Base-by-base conservation (phyloP, 306 rosid species). In the Vicia faba region DNA sequence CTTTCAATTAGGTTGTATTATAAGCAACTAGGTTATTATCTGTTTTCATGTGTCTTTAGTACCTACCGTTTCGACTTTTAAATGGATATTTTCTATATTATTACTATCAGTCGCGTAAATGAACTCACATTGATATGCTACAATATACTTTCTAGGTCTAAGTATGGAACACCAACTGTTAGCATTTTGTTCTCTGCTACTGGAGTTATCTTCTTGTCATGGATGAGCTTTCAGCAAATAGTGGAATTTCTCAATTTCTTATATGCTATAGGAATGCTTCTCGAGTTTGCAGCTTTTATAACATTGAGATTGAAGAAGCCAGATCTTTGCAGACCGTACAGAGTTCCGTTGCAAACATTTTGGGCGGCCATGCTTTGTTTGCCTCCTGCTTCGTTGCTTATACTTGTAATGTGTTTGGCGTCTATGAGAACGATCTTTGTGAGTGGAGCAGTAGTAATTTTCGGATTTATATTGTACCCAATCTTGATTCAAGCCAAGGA, bases 161-260 rank as follows among this genome's bases (percentile, higher is more conserved):
- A 73, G 80, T 77, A 86, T 61, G 97, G 97, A 61, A 92, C 98
- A 0, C 96, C 96, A 7, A 89, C 98, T 2, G 20, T 86, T 31
- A 89, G 96, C 84, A 87, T 89, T 73, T 33, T 92, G 81, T 73
- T 84, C 71, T 92, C 96, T 15, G 98, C 96, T 25, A 54, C 84
- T 15, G 98, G 96, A 58, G 96, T 89, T 43, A 71, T 92, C 82
- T 82, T 92, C 82, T 69, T 92, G 78, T 89, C 98, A 5, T 92
- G 96, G 98, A 83, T 92, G 96, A 92, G 89, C 75, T 92, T 92
- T 70, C 93, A 86, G 71, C 86, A 92, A 80, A 92, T 92, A 58
- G 48, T 92, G 58, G 96, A 92, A 71, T 90, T 89, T 65, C 91
- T 92, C 25, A 92, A 92, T 76, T 92, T 87, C 82, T 75, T 92